Percentiles rank a stretch among this genome's conserved stretches.
These are phyloP conservation scores for Jackrogersella minutella DNA, from an alignment of 495 filamentous ascomycete genomes.

Conservation along the genomic window DNA sequence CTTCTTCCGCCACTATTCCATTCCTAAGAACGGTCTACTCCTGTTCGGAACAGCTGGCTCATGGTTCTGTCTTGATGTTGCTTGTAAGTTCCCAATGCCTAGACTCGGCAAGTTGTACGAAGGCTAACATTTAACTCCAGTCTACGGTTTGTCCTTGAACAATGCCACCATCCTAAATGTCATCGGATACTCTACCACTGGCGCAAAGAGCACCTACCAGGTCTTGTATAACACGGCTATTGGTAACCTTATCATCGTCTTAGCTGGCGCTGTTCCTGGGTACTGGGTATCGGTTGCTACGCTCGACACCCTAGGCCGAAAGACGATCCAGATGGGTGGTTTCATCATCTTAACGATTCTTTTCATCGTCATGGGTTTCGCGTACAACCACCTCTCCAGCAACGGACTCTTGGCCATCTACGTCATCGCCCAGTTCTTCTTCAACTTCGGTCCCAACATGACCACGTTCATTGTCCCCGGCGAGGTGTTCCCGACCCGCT, in stretches of 20 bases:
- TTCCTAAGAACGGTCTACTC: conserved; percentile 72
- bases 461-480: conserved; percentile 93
- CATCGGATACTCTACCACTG: conserved; percentile 70
- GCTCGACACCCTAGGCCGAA: conserved; percentile 77
- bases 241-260: conserved; percentile 77
- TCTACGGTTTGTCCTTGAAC: conserved; percentile 80
- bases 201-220: conserved; percentile 65
- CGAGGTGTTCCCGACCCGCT: conserved; percentile 88
- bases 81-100: conserved; percentile 37
- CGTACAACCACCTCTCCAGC: conserved; percentile 64
- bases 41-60: conserved; percentile 80
- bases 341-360: conserved; percentile 75
- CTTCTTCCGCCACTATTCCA: conserved; percentile 69
- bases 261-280: conserved; percentile 77
- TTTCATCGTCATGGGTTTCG: conserved; percentile 80
- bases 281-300: conserved; percentile 78
- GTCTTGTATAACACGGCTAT: conserved; percentile 73
- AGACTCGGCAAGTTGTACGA: background rate
- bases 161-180: conserved; percentile 71
- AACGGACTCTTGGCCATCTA: conserved; percentile 75
- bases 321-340: conserved; percentile 79
- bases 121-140: conserved; percentile 13
- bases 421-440: conserved; percentile 71
- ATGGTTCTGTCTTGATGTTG: conserved; percentile 79
- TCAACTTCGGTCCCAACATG: conserved; percentile 88